Evolutionary conservation across 2,329 filamentous ascomycete species (phyloP), one percentile per base, ranked within the genome.

Genomic region (Teratosphaeria nubilosa): DNA sequence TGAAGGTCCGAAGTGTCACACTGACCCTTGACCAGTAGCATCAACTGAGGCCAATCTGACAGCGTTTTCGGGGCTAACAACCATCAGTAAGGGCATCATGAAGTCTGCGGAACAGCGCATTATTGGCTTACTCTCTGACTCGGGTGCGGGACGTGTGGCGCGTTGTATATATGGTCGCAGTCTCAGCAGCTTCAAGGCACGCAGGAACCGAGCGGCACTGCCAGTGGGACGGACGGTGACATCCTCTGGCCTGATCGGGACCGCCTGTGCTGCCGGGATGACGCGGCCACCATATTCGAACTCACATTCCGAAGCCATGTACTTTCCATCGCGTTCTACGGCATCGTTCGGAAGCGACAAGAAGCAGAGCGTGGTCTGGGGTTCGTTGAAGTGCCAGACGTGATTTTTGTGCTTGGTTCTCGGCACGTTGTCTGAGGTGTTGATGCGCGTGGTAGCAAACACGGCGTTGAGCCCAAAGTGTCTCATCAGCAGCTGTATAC

Each of bases 301-400:
- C 7, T 61, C 58, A 5, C 32, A 13, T 1, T 60, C 58, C 31
- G n/a, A 59, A 3, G 54, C 2, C 11, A 13, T 11, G 57, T 56
- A 62, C 7, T 20, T 48, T 32, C 51, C 53, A 22, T 25, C 7
- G 9, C 34, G n/a, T n/a, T n/a, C 53, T 10, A 57, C 10, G 4
- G 27, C n/a, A 3, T 45, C 24, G 30, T 50, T 48, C 16, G 59
- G 52, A 5, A 63, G 45, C 5, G 59, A 62, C 20, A 66, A 41
- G 31, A 60, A 62, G 54, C 64, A 65, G 20, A 64, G 56, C 27
- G 62, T 66, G 1, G 61, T 64, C 53, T 58, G 53, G 13, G 61
- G 55, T 11, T 48, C 13, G 24, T 60, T 34, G 20, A 10, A 5
- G 31, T 60, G 59, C 50, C 56, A 63, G 2, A 37, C n/a, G 32